A percentile compares a stretch with the other conserved stretches of the same genome.
These are phyloP conservation scores for Hysterangium stoloniferum DNA, from an alignment of 768 basidiomycete genomes.

Conservation along the genomic window DNA sequence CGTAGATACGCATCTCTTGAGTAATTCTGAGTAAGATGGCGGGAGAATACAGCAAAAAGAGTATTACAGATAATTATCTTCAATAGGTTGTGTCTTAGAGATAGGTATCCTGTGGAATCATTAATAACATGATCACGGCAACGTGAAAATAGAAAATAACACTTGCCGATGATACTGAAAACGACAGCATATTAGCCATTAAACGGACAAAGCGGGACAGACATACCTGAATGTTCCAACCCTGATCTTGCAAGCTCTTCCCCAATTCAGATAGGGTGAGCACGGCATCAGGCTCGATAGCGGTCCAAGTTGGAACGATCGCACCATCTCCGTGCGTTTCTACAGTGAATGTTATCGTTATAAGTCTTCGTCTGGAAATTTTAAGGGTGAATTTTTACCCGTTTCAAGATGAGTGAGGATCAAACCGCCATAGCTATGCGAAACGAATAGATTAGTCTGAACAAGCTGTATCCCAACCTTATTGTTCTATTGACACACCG, in stretches of 20 bases:
- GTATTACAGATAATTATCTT: conserved; percentile 37
- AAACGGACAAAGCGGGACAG: neutral
- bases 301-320: conserved; percentile 89
- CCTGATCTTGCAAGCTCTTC: conserved; percentile 66
- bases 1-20: conserved; percentile 82
- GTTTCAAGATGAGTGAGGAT: conserved; percentile 92
- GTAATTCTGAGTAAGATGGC: neutral
- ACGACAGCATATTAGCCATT: neutral
- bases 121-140: neutral
- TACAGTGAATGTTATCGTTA: neutral
- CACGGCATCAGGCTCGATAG: conserved; percentile 77
- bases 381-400: too few relatives aligned
- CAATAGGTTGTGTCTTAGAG: conserved; percentile 84
- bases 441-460: too few relatives aligned
- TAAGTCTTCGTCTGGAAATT: too few relatives aligned
- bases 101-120: conserved; percentile 71
- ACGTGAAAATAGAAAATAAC: conserved; percentile 9
- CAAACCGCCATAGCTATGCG: conserved; percentile 73
- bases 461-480: too few relatives aligned
- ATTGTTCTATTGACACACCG: conserved; percentile 44
- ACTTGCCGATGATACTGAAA: conserved; percentile 69
- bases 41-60: neutral
- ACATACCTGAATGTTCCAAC: conserved; percentile 87
- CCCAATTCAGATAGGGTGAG: conserved; percentile 84
- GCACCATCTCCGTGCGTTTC: conserved; percentile 54